A percentile compares a stretch with the other conserved stretches of the same genome.
These are phyloP conservation scores for Vitis labrusca DNA, from an alignment of 164 flowering plant species.

Conservation along the genomic window DNA sequence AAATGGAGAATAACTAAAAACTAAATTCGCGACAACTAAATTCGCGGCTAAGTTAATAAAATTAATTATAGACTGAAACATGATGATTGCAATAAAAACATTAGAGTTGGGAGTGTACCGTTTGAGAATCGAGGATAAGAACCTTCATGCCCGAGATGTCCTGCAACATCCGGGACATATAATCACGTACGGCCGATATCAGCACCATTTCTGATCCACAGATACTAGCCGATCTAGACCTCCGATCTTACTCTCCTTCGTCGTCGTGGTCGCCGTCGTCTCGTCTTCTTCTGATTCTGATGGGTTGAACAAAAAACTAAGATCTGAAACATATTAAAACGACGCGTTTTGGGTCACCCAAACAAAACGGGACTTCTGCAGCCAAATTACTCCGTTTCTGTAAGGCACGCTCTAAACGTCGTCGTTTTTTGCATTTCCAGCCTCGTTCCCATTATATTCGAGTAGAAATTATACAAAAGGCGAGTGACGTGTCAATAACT, in stretches of 20 bases:
- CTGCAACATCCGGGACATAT: conserved; percentile 78
- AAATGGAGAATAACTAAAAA: neutral
- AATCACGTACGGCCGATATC: conserved; percentile 66
- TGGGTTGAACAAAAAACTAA: too few species aligned
- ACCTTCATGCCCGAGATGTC: conserved; percentile 98
- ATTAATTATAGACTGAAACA: neutral
- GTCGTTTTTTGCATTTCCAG: too few species aligned
- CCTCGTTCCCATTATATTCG: too few species aligned
- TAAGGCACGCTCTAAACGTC: too few species aligned
- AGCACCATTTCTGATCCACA: conserved; percentile 56
- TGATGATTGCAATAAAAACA: neutral
- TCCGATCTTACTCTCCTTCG: neutral
- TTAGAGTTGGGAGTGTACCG: conserved; percentile 40
- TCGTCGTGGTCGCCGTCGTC: too few species aligned
- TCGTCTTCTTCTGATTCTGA: too few species aligned
- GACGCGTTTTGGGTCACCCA: too few species aligned
- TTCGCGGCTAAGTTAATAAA: neutral
- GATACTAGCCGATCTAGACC: neutral
- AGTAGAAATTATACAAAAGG: too few species aligned
- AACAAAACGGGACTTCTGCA: too few species aligned
- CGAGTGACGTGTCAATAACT: too few species aligned
- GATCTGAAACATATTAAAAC: too few species aligned
- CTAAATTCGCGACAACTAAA: neutral
- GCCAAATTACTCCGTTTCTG: too few species aligned
- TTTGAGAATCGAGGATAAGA: conserved; percentile 84